These are phyloP conservation scores for Raffaelea albimanens DNA, from an alignment of 2,329 filamentous ascomycete species.

Conservation along the genomic window DNA sequence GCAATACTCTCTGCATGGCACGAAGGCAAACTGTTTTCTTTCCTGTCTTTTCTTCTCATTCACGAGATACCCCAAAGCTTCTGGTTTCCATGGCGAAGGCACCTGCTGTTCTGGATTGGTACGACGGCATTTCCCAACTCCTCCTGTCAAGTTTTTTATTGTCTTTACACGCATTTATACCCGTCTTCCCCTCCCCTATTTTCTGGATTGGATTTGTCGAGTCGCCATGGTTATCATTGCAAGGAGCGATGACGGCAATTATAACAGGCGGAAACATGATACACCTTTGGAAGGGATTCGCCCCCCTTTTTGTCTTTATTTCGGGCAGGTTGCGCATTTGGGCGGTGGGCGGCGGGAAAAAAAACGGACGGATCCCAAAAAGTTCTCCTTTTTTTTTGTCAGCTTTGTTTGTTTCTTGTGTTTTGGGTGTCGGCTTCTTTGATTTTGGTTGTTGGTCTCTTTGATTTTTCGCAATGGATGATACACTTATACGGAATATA, in stretches of 20 bases:
- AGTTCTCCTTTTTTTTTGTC: background rate
- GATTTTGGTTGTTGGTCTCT: no score
- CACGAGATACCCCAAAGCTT: background rate
- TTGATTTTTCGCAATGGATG: no score
- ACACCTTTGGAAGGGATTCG: constrained; percentile 3
- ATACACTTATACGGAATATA: no score
- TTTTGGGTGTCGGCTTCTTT: no score
- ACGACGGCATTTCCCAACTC: no score
- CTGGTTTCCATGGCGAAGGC: background rate
- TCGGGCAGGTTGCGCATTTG: constrained; percentile 1
- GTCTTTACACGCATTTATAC: no score
- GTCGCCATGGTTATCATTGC: background rate
- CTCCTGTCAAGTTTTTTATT: no score
- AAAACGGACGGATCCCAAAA: background rate
- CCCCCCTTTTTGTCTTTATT: constrained; percentile 1
- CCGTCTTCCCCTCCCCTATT: no score
- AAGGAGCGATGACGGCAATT: background rate
- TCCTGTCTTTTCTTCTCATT: background rate
- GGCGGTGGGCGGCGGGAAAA: constrained; percentile 3
- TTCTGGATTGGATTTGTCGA: constrained; percentile 1
- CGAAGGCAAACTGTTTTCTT: background rate
- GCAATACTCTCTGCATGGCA: background rate
- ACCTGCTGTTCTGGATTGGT: background rate
- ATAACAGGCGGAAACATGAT: no score
- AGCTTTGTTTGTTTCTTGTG: no score